Base-by-base conservation (phyloP, 495 filamentous ascomycete genomes). In the Bathelium albidoporum region DNA sequence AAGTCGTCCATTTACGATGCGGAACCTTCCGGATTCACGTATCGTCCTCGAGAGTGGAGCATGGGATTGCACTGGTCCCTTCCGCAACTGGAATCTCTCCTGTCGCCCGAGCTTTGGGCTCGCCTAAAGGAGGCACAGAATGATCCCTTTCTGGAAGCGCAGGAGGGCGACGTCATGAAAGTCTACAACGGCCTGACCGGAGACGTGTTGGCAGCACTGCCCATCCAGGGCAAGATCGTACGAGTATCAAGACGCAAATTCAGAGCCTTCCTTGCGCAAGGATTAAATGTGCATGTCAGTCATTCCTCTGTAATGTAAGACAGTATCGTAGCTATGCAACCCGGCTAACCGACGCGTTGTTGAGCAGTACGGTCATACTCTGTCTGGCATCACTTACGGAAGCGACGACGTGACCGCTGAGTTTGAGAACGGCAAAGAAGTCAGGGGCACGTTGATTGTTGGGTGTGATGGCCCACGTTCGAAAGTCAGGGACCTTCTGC, bases 401-500 rank as follows among this genome's bases (percentile, higher is more conserved):
- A 55, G 49, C 29, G 29, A 60, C 32, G 32, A 16, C 39, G 69
- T 69, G 28, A 64, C 32, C 4, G 66, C 67, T 0, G 41, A 58
- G 14, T 71, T 71, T 44, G 64, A 67, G 12, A 65, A 71, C 41
- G 70, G 66, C 26, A 64, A 62, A 14, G 44, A 29, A n/a, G 66
- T 62, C 32, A 58, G 43, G 16, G 70, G 64, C 20, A 45, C 44
- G 26, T 41, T 72, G 11, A 62, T 68, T 16, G 66, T 72, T 16
- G 70, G 68, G 10, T 64, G 65, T 9, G 70, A 71, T 59, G 70
- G 69, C 12, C 67, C 71, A 20, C 62, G 61, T 32, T 69, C 66
- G 12, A 32, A 52, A 29, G 65, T 72, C n/a, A 64, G 70, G 7
- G 58, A 59, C 2, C 58, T 55, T 31, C 20, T 70, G 7, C 60